These are phyloP conservation scores for Torulaspora globosa DNA, from an alignment of 1,139 yeast genomes.

Conservation along the genomic window DNA sequence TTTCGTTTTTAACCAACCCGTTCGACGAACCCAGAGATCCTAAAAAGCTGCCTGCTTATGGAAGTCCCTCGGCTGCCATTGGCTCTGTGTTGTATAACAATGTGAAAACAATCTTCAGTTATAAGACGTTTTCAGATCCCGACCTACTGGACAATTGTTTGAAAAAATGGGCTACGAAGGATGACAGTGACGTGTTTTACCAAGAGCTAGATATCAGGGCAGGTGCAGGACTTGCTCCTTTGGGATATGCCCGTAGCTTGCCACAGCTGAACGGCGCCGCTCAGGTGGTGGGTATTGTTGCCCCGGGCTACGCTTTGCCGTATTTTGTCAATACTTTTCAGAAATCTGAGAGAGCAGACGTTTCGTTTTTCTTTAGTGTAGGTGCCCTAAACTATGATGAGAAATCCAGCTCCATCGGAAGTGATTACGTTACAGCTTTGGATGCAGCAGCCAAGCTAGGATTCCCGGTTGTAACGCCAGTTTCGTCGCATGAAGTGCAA, in stretches of 20 bases:
- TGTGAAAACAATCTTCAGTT: conserved; percentile 64
- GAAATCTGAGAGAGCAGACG: conserved; percentile 45
- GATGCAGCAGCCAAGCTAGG: conserved; percentile 61
- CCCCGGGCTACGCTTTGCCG: conserved; percentile 64
- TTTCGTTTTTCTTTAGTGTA: conserved; percentile 61
- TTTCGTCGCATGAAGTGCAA: conserved; percentile 60
- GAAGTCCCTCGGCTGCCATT: conserved; percentile 54
- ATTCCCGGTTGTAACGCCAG: conserved; percentile 70
- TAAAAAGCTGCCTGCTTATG: conserved; percentile 46
- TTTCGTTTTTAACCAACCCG: conserved; percentile 39
- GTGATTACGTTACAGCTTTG: conserved; percentile 66
- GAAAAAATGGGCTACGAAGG: conserved; percentile 55
- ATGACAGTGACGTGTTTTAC: conserved; percentile 54
- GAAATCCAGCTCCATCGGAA: conserved; percentile 48
- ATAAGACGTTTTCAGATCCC: conserved; percentile 59
- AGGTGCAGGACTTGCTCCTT: conserved; percentile 77
- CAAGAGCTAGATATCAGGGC: conserved; percentile 61
- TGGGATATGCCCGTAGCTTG: conserved; percentile 59
- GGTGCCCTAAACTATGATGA: conserved; percentile 68
- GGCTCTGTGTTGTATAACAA: conserved; percentile 63
- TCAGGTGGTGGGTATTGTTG: conserved; percentile 48
- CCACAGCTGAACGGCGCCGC: conserved; percentile 44
- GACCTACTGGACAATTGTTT: conserved; percentile 59
- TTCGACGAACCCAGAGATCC: conserved; percentile 63
- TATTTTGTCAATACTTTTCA: conserved; percentile 46